Conservation (phyloP, 129 eudicot species). For the Kitagawia praeruptora region DNA sequence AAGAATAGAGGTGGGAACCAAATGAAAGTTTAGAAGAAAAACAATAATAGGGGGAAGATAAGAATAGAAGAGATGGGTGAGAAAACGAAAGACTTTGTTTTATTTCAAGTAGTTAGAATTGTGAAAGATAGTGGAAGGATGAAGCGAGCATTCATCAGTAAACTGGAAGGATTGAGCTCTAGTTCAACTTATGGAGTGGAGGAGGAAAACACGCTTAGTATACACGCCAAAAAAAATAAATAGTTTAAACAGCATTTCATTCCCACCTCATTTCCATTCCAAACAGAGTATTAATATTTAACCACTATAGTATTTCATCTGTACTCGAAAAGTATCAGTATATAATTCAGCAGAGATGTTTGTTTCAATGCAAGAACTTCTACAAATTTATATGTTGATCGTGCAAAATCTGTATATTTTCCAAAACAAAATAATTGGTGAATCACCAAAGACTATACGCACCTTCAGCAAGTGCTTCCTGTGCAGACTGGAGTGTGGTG, state of each 20-base stretch:
- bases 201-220: neutral
- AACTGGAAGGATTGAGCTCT: neutral
- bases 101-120: neutral
- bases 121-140: neutral
- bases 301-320: neutral
- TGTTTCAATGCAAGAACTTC: neutral
- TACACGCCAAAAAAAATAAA: neutral
- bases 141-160: neutral
- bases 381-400: neutral
- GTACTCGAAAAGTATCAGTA: neutral
- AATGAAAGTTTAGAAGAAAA: neutral
- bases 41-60: neutral
- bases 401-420: neutral
- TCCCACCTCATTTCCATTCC: neutral
- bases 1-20: neutral
- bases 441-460: neutral
- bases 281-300: neutral
- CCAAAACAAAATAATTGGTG: neutral
- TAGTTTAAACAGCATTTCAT: neutral
- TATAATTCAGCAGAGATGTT: neutral
- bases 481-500: conserved; percentile 39
- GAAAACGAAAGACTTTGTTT: neutral
- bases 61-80: neutral
- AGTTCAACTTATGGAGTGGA: neutral
- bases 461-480: conserved; percentile 71